A percentile compares a stretch with the other conserved stretches of the same genome.
Conservation (phyloP, 2,329 filamentous ascomycete genomes). For the Colletotrichum theobromicola region DNA sequence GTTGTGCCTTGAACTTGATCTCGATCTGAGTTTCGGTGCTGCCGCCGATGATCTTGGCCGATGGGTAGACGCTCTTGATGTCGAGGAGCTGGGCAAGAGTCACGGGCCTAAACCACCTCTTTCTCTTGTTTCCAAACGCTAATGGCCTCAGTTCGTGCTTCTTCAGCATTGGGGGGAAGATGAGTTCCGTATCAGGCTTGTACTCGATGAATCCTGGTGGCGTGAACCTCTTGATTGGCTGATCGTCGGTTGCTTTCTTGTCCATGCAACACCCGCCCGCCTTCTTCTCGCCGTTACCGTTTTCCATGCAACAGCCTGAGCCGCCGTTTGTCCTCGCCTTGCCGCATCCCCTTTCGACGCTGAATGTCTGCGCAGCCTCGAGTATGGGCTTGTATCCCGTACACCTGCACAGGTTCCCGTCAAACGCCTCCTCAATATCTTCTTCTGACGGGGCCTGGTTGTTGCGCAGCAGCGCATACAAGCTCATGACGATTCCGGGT, state of each 20-base stretch:
- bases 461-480: conserved; percentile 92
- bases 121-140: conserved; percentile 91
- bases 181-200: conserved; percentile 90
- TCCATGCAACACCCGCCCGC: conserved; percentile 73
- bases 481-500: conserved; percentile 96
- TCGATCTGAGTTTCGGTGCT: conserved; percentile 98
- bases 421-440: conserved; percentile 94
- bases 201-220: conserved; percentile 94
- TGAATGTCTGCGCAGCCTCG: conserved; percentile 92
- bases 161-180: conserved; percentile 86
- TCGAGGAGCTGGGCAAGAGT: conserved; percentile 87
- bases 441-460: conserved; percentile 77
- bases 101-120: conserved; percentile 90
- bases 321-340: conserved; percentile 55
- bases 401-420: conserved; percentile 94
- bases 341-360: conserved; percentile 54
- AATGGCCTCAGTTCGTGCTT: conserved; percentile 84
- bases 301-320: conserved; percentile 76
- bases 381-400: conserved; percentile 95
- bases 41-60: conserved; percentile 92
- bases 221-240: conserved; percentile 73
- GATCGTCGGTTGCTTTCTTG: conserved; percentile 51
- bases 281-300: conserved; percentile 42
- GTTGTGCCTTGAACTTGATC: conserved; percentile 95
- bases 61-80: conserved; percentile 85